Evolutionary conservation across 495 filamentous ascomycete species (phyloP).

Genomic region (Talaromyces proteolyticus): DNA sequence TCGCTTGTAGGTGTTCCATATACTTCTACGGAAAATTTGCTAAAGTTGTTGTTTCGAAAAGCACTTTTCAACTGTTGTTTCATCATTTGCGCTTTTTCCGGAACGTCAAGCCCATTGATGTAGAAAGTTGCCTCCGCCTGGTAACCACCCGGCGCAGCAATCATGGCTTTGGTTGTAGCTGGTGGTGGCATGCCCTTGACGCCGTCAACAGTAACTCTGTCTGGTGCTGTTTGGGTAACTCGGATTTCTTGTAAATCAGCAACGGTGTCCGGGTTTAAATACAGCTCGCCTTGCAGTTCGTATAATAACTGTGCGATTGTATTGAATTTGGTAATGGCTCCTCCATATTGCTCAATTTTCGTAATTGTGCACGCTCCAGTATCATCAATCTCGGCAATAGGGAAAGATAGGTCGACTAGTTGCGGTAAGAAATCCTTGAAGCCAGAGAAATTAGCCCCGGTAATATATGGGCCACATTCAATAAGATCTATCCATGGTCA

Average conservation of each 20-base stretch:
- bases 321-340: constrained; percentile 22
- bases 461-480: constrained; percentile 37
- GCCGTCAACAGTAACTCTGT: constrained; percentile 31
- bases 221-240: constrained; percentile 22
- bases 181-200: constrained; percentile 34
- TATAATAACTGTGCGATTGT: constrained; percentile 42
- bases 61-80: no score
- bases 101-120: constrained; percentile 11
- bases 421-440: constrained; percentile 25
- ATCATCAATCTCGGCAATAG: constrained; percentile 38
- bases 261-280: constrained; percentile 39
- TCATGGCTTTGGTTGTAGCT: constrained; percentile 37
- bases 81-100: constrained; percentile 5
- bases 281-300: constrained; percentile 43
- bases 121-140: constrained; percentile 17
- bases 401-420: constrained; percentile 22
- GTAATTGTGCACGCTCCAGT: constrained; percentile 24
- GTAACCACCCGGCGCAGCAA: constrained; percentile 31
- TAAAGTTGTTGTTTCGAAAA: constrained; percentile 11
- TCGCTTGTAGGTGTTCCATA: constrained; percentile 8
- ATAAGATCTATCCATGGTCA: constrained; percentile 20
- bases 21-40: constrained; percentile 11
- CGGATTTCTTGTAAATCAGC: constrained; percentile 28
- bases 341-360: not conserved
- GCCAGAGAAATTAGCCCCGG: constrained; percentile 40